Evolutionary conservation across 208 protist species (phyloP).

Genomic region (Trypanosoma vivax): DNA sequence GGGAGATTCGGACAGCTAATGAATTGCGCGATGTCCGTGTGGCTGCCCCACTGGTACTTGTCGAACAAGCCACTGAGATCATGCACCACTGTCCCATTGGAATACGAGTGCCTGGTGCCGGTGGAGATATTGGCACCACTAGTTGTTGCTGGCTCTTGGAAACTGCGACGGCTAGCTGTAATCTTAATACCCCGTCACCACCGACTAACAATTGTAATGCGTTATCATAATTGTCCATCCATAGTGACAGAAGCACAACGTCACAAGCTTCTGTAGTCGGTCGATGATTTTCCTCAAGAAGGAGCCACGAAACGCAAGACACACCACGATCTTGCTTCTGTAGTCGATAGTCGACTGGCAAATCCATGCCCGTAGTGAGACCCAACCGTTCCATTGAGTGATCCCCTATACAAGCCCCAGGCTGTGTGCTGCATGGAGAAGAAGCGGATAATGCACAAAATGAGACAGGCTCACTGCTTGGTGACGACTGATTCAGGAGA

Average conservation of each 20-base stretch:
- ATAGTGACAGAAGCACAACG: slow-evolving; percentile 8
- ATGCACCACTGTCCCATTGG: slow-evolving; percentile 19
- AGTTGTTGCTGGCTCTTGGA: not conserved
- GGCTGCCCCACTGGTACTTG: not conserved
- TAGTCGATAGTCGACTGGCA: slow-evolving; percentile 7
- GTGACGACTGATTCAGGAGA: slow-evolving; percentile 9
- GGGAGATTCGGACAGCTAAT: slow-evolving; percentile 6
- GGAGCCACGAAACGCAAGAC: slow-evolving; percentile 19
- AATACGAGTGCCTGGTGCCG: slow-evolving; percentile 3
- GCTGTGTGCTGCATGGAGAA: slow-evolving; percentile 1
- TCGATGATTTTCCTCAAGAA: slow-evolving; percentile 9
- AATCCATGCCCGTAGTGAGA: slow-evolving; percentile 12
- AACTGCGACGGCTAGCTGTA: slow-evolving; percentile 8
- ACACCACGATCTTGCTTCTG: slow-evolving; percentile 9
- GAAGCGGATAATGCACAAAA: slow-evolving; percentile 16
- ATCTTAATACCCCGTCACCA: slow-evolving; percentile 1
- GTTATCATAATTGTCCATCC: slow-evolving; percentile 12
- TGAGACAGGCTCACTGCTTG: slow-evolving; percentile 12
- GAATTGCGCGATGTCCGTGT: slow-evolving; percentile 4
- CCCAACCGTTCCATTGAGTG: not conserved
- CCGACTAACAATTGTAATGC: slow-evolving; percentile 4
- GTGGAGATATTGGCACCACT: slow-evolving; percentile 6
- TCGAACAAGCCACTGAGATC: slow-evolving; percentile 9
- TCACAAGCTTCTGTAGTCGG: not conserved
- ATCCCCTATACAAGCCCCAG: not conserved